phyloP scores from a whole-genome alignment of 495 filamentous ascomycete species.

The Podospora tetraspora region DNA sequence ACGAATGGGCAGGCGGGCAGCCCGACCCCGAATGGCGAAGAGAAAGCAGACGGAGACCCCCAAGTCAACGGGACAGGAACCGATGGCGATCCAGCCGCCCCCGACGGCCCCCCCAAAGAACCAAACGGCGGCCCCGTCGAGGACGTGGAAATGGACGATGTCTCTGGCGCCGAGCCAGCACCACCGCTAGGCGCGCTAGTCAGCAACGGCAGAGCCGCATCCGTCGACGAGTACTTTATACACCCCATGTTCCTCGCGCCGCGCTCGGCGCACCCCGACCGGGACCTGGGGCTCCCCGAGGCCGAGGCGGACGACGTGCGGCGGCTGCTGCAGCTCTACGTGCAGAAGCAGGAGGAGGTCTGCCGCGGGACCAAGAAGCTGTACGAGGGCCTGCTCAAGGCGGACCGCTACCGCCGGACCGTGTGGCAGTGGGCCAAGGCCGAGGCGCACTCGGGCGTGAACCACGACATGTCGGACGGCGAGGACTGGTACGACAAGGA shows the following conservation, averaged over 20 bases:
- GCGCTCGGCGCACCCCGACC: slow-evolving; percentile 61
- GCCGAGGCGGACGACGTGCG: slow-evolving; percentile 85
- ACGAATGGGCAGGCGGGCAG: slow-evolving; percentile 9
- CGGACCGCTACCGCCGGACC: slow-evolving; percentile 69
- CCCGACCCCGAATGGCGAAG: not conserved
- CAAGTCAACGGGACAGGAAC: slow-evolving; percentile 14
- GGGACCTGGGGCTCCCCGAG: slow-evolving; percentile 72
- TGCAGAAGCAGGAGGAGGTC: slow-evolving; percentile 95
- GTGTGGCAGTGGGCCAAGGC: slow-evolving; percentile 83
- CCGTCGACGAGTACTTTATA: slow-evolving; percentile 51
- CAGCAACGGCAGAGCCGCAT: slow-evolving; percentile 10
- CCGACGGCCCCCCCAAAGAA: slow-evolving; percentile 15
- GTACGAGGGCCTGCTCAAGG: slow-evolving; percentile 67
- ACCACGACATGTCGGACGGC: slow-evolving; percentile 70
- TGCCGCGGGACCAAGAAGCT: slow-evolving; percentile 73
- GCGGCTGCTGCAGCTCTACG: slow-evolving; percentile 73
- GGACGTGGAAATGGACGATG: slow-evolving; percentile 47
- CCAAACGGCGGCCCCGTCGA: slow-evolving; percentile 29
- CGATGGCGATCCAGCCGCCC: not conserved
- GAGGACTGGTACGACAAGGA: slow-evolving; percentile 96
- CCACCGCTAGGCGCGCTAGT: not conserved
- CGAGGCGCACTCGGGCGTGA: slow-evolving; percentile 76
- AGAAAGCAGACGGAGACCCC: not conserved
- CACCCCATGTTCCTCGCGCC: slow-evolving; percentile 85
- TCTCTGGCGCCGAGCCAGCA: slow-evolving; percentile 6